These are phyloP conservation scores for Aspergillus pseudoviridinutans DNA, from an alignment of 2,329 filamentous ascomycete genomes.

Conservation along the genomic window DNA sequence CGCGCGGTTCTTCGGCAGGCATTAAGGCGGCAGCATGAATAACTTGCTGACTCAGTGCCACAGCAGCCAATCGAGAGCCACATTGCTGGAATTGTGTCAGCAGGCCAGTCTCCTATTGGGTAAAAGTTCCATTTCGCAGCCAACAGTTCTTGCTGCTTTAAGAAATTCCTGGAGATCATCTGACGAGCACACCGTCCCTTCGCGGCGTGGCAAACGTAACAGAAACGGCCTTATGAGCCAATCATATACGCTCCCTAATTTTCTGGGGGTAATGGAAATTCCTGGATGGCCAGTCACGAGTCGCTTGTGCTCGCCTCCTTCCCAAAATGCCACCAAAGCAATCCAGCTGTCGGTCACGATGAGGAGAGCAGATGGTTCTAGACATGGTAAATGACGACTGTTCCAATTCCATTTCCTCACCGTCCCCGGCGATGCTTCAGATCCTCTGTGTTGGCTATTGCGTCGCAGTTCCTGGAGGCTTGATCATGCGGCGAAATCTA, in stretches of 20 bases:
- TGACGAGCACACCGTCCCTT: constrained; percentile 24
- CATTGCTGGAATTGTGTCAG: not conserved
- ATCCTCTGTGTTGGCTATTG: not conserved
- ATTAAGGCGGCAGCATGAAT: not conserved
- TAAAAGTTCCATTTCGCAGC: not conserved
- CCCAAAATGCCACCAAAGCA: not conserved
- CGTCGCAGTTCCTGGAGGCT: not conserved
- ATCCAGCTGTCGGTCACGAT: not conserved
- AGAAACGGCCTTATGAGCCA: constrained; percentile 30
- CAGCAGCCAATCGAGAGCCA: not conserved
- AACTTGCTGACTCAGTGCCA: not conserved
- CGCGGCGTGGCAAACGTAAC: constrained; percentile 30
- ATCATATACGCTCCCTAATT: constrained; percentile 23
- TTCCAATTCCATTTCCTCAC: not conserved
- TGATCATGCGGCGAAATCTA: not conserved
- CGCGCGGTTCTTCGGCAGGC: not conserved
- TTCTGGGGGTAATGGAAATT: constrained; percentile 27
- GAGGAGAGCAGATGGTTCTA: not conserved
- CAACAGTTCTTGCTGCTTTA: constrained; percentile 13
- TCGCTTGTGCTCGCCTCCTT: not conserved
- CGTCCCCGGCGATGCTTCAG: not conserved
- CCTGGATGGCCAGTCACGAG: constrained; percentile 14
- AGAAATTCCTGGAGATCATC: constrained; percentile 24
- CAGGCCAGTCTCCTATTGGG: constrained; percentile 6
- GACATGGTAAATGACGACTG: not conserved